These are phyloP conservation scores for Mrakia frigida DNA, from an alignment of 768 basidiomycete species.

Conservation along the genomic window DNA sequence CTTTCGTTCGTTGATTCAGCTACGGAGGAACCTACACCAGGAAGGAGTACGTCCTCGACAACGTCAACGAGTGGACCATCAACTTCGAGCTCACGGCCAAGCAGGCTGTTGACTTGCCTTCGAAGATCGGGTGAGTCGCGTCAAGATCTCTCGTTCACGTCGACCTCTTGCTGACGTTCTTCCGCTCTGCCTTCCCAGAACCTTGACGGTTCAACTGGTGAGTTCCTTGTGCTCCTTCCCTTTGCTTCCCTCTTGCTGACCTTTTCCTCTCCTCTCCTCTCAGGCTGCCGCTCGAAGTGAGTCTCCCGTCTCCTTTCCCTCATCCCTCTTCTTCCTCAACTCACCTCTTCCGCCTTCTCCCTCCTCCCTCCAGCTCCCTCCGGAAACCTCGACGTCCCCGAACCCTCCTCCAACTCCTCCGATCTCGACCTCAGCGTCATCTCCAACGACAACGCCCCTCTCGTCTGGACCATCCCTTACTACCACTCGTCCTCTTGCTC, in stretches of 20 bases:
- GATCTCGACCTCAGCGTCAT: slow-evolving; percentile 32
- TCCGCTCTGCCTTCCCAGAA: background rate
- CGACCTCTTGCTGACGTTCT: background rate
- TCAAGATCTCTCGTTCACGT: background rate
- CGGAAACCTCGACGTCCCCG: slow-evolving; percentile 34
- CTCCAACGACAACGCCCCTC: slow-evolving; percentile 32
- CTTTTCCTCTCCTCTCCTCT: no score
- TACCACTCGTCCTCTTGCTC: slow-evolving; percentile 34
- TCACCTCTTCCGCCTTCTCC: no score
- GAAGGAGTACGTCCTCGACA: slow-evolving; percentile 8
- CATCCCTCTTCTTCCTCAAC: no score
- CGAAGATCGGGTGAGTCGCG: slow-evolving; percentile 16
- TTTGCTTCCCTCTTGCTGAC: no score
- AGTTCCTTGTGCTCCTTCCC: no score
- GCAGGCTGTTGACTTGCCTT: slow-evolving; percentile 6
- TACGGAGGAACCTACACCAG: slow-evolving; percentile 33
- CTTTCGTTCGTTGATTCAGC: background rate
- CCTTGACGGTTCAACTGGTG: slow-evolving; percentile 33
- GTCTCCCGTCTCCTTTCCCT: no score
- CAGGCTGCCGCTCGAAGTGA: slow-evolving; percentile 27
- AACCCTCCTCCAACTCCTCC: slow-evolving; percentile 22
- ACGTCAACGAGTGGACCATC: slow-evolving; percentile 35
- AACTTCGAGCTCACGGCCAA: slow-evolving; percentile 26
- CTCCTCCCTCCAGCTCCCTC: background rate
- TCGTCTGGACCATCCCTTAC: slow-evolving; percentile 34